Evolutionary conservation across 352 stramenopile genomes (phyloP).

Genomic region (Halophytophthora batemanensis): DNA sequence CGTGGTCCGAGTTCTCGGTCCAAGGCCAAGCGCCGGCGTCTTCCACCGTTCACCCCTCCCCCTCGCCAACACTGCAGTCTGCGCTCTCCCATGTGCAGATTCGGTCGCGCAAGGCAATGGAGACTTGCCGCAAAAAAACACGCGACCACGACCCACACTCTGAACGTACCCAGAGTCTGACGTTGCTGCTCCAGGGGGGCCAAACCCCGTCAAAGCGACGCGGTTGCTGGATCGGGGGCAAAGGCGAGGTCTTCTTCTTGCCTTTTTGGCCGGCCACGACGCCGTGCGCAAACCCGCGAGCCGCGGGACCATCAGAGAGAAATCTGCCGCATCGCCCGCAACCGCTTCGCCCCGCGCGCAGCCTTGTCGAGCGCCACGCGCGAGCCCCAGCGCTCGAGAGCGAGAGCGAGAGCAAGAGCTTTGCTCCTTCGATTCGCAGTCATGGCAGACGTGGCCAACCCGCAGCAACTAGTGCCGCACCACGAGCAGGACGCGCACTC

Average conservation of each 20-base stretch:
- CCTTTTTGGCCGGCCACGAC: neutral
- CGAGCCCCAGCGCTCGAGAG: neutral
- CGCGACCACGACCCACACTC: no score
- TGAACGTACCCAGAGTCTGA: no score
- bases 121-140: no score
- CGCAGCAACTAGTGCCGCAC: neutral
- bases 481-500: slow-evolving; percentile 18
- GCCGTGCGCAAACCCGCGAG: neutral
- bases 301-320: slow-evolving; percentile 5
- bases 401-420: neutral
- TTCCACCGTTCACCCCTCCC: no score
- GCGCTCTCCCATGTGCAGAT: no score
- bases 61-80: no score
- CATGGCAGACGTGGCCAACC: slow-evolving; percentile 19
- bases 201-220: no score
- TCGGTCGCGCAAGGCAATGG: no score
- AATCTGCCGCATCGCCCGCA: slow-evolving; percentile 20
- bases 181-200: no score
- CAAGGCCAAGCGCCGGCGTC: no score
- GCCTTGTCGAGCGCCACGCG: no score
- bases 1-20: no score
- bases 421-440: neutral
- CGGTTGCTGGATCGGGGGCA: neutral
- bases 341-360: neutral
- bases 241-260: neutral